These are phyloP conservation scores for Fusarium praegraminearum DNA, from an alignment of 2,329 filamentous ascomycete genomes.

Conservation along the genomic window DNA sequence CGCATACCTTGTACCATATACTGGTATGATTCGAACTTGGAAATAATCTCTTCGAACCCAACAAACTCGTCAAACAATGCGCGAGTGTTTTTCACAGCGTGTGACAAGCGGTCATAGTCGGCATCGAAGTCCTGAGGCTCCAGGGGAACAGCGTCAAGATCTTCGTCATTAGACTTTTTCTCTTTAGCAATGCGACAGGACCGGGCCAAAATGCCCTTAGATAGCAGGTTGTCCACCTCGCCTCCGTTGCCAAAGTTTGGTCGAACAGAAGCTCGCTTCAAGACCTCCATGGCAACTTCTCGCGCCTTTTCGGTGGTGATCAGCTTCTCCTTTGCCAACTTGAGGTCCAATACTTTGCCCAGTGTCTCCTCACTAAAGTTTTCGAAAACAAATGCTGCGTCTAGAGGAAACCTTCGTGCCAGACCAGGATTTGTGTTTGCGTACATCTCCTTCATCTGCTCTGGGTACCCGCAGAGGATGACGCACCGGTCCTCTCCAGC, in stretches of 20 bases:
- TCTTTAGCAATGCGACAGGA: conserved; percentile 44
- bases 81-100: conserved; percentile 57
- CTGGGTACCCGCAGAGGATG: conserved; percentile 76
- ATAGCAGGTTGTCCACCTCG: conserved; percentile 71
- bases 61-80: conserved; percentile 70
- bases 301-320: conserved; percentile 65
- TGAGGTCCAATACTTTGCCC: conserved; percentile 70
- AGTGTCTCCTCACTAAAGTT: conserved; percentile 74
- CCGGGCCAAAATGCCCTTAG: conserved; percentile 44
- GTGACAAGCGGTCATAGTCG: conserved; percentile 64
- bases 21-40: conserved; percentile 67
- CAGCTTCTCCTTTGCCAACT: conserved; percentile 69
- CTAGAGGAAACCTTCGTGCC: conserved; percentile 72
- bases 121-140: conserved; percentile 66
- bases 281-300: conserved; percentile 67
- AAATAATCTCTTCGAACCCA: conserved; percentile 68
- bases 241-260: conserved; percentile 82
- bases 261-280: conserved; percentile 71
- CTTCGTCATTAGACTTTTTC: conserved; percentile 34
- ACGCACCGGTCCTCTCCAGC: conserved; percentile 80
- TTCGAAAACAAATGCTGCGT: conserved; percentile 74
- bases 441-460: conserved; percentile 78
- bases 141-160: conserved; percentile 42
- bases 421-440: conserved; percentile 79
- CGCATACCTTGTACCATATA: conserved; percentile 65